Percentiles rank a stretch among this genome's conserved stretches.
phyloP scores from a whole-genome alignment of 1,284 basidiomycete genomes.

The Ustilago cynodontis region DNA sequence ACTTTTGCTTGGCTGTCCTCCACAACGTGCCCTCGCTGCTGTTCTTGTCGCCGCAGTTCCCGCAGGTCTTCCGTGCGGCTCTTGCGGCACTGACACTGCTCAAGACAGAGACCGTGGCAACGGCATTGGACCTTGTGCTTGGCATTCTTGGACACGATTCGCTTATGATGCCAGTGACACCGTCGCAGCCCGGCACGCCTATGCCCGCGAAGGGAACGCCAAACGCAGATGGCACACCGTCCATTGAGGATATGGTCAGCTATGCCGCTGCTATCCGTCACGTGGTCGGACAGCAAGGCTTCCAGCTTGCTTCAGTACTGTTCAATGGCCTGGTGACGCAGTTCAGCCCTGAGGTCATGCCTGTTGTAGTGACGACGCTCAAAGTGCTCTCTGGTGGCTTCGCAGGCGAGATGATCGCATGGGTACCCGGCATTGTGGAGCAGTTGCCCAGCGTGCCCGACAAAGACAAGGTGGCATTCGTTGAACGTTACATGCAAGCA shows the following conservation, averaged over 20 bases:
- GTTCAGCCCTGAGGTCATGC: slow-evolving; percentile 87
- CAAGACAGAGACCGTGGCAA: slow-evolving; percentile 80
- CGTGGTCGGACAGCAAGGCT: slow-evolving; percentile 81
- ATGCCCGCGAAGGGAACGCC: slow-evolving; percentile 19
- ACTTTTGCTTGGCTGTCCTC: slow-evolving; percentile 81
- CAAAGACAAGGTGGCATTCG: slow-evolving; percentile 80
- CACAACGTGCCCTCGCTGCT: slow-evolving; percentile 80
- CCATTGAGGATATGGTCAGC: slow-evolving; percentile 75
- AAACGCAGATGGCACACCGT: slow-evolving; percentile 65
- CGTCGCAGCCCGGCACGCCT: slow-evolving; percentile 39
- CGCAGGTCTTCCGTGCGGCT: slow-evolving; percentile 69
- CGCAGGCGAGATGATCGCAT: slow-evolving; percentile 78
- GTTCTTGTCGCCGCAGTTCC: slow-evolving; percentile 72
- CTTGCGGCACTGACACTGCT: slow-evolving; percentile 55
- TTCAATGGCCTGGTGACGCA: slow-evolving; percentile 79
- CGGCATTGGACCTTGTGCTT: slow-evolving; percentile 83
- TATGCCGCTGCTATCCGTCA: slow-evolving; percentile 79
- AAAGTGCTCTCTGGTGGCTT: slow-evolving; percentile 78
- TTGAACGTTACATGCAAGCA: slow-evolving; percentile 71
- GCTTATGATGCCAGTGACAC: slow-evolving; percentile 51
- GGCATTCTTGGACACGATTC: slow-evolving; percentile 77
- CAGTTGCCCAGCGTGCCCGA: slow-evolving; percentile 79
- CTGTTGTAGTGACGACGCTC: slow-evolving; percentile 82
- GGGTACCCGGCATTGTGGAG: slow-evolving; percentile 80
- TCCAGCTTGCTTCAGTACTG: slow-evolving; percentile 79